phyloP scores from a whole-genome alignment of 345 rosid genomes.

The Pistacia vera region DNA sequence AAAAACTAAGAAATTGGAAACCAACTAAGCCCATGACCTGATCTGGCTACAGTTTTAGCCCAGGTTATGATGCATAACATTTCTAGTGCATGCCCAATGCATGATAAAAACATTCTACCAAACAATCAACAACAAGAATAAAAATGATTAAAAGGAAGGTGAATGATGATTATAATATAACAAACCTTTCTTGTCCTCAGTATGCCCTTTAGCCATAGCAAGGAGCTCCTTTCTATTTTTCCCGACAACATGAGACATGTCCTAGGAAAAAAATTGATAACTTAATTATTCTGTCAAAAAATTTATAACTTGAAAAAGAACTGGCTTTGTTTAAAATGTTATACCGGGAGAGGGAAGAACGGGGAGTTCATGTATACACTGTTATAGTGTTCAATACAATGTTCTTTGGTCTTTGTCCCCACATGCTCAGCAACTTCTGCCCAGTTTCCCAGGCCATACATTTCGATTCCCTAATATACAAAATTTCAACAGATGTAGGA shows the following conservation, averaged over 20 bases:
- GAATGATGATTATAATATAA: not conserved
- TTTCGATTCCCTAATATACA: slow-evolving; percentile 82
- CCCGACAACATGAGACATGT: slow-evolving; percentile 94
- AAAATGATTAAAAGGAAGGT: not conserved
- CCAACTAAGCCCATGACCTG: not conserved
- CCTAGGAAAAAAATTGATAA: slow-evolving; percentile 44
- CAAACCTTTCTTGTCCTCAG: slow-evolving; percentile 87
- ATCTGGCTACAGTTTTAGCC: not conserved
- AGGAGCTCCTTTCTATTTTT: slow-evolving; percentile 93
- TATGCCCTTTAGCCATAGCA: slow-evolving; percentile 93
- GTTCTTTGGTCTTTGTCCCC: slow-evolving; percentile 93
- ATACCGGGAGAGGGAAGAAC: slow-evolving; percentile 92
- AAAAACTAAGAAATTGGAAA: not conserved
- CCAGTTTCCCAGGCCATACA: slow-evolving; percentile 99
- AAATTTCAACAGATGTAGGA: slow-evolving; percentile 13
- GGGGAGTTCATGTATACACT: slow-evolving; percentile 81
- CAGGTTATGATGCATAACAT: not conserved
- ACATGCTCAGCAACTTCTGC: slow-evolving; percentile 96
- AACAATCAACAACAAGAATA: slow-evolving; percentile 11
- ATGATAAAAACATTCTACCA: not conserved
- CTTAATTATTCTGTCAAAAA: slow-evolving; percentile 4
- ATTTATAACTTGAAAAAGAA: not conserved
- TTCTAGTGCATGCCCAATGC: not conserved
- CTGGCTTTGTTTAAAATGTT: slow-evolving; percentile 24
- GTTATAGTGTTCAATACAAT: slow-evolving; percentile 77